A percentile compares a stretch with the other conserved stretches of the same genome.
Evolutionary conservation across 306 rosid species (phyloP).

Genomic region (Dicorynia guianensis): DNA sequence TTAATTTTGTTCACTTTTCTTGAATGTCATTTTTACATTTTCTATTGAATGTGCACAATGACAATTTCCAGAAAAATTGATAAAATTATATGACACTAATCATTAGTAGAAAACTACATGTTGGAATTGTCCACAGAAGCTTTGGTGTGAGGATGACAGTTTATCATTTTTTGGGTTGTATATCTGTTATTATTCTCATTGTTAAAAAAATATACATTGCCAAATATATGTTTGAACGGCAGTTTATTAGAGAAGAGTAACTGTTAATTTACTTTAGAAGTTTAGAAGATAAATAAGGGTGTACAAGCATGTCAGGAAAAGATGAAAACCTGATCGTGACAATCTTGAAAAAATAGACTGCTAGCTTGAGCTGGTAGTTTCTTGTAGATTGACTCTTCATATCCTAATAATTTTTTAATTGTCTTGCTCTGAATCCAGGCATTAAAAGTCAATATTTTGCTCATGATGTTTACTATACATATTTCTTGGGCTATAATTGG

Average conservation of each 20-base stretch:
- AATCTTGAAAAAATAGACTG: no score
- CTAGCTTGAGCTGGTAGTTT: slow-evolving; percentile 12
- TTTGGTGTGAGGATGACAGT: slow-evolving; percentile 26
- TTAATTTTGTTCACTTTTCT: slow-evolving; percentile 40
- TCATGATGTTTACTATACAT: slow-evolving; percentile 2
- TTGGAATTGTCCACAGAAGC: slow-evolving; percentile 30
- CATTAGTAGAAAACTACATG: slow-evolving; percentile 19
- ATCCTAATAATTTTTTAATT: neutral
- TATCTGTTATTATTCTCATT: slow-evolving; percentile 32
- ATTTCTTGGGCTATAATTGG: slow-evolving; percentile 19
- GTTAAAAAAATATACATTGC: slow-evolving; percentile 4
- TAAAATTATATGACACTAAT: slow-evolving; percentile 9
- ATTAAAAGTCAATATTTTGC: slow-evolving; percentile 8
- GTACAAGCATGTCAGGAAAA: no score
- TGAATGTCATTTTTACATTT: slow-evolving; percentile 3
- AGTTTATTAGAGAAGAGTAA: neutral
- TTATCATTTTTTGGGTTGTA: slow-evolving; percentile 12
- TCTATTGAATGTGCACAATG: slow-evolving; percentile 2
- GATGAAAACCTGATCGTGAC: no score
- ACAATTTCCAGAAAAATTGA: slow-evolving; percentile 1
- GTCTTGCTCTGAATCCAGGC: slow-evolving; percentile 9
- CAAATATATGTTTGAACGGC: neutral
- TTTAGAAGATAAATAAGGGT: no score
- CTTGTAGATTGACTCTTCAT: slow-evolving; percentile 5
- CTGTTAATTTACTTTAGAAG: no score